These are phyloP conservation scores for Helichrysum umbraculigerum DNA, from an alignment of 129 eudicot species.

Conservation along the genomic window DNA sequence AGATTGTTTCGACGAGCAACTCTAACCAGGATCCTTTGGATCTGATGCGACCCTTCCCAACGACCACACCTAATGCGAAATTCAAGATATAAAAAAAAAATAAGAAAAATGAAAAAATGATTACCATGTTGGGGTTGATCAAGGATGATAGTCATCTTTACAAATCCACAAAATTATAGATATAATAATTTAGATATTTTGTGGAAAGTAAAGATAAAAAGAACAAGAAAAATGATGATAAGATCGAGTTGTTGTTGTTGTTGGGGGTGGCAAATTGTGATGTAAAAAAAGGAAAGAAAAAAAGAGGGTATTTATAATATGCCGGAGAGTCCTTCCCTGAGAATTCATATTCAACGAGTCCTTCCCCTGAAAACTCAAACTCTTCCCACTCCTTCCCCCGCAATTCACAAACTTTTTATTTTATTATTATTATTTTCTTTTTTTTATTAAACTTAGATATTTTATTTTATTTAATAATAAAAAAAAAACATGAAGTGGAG, in stretches of 20 bases:
- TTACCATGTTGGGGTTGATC: slow-evolving; percentile 52
- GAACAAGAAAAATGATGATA: background rate
- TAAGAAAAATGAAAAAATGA: background rate
- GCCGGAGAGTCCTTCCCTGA: slow-evolving; percentile 79
- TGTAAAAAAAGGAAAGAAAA: background rate
- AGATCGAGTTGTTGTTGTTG: background rate
- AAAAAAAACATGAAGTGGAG: background rate
- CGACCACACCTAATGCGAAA: too few species aligned
- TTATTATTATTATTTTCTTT: background rate
- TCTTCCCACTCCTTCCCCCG: slow-evolving; percentile 32
- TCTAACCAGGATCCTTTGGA: too few species aligned
- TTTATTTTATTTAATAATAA: background rate
- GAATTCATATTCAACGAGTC: slow-evolving; percentile 46
- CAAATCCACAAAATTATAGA: background rate
- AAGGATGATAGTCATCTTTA: slow-evolving; percentile 52
- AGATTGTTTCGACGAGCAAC: too few species aligned
- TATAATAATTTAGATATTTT: background rate
- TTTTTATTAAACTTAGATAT: background rate
- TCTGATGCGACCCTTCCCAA: too few species aligned
- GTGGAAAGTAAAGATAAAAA: background rate
- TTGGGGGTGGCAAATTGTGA: slow-evolving; percentile 4
- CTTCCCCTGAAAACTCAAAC: slow-evolving; percentile 54
- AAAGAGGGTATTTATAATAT: slow-evolving; percentile 47
- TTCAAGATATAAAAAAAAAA: background rate
- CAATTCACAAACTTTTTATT: background rate